These are phyloP conservation scores for Rhizopogon vesiculosus DNA, from an alignment of 768 basidiomycete genomes.

Conservation along the genomic window DNA sequence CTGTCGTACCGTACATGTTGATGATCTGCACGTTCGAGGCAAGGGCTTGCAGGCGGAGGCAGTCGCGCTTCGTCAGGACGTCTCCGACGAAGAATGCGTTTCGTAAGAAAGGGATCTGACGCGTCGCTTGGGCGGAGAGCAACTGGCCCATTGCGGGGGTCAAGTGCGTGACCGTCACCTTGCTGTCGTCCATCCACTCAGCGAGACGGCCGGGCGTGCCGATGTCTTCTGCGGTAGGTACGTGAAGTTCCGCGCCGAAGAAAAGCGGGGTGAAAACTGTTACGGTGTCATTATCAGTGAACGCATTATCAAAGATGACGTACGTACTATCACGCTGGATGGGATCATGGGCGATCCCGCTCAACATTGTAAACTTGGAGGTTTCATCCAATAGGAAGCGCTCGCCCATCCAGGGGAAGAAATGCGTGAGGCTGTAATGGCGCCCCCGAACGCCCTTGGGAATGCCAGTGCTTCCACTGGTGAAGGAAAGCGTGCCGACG, in stretches of 20 bases:
- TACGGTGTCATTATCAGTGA: constrained; percentile 3
- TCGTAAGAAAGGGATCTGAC: constrained; percentile 77
- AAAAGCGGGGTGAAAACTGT: constrained; percentile 98
- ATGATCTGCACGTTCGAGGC: constrained; percentile 91
- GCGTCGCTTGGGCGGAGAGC: constrained; percentile 80
- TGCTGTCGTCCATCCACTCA: constrained; percentile 94
- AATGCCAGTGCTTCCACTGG: constrained; percentile 98
- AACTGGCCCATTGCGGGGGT: constrained; percentile 99
- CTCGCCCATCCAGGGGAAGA: constrained; percentile 99
- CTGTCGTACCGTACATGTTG: constrained; percentile 99
- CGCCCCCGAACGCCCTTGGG: constrained; percentile 97
- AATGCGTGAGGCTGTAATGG: constrained; percentile 95
- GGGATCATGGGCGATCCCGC: constrained; percentile 98
- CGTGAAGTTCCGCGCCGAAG: constrained; percentile 92
- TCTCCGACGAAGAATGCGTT: constrained; percentile 99
- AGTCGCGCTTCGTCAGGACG: constrained; percentile 96
- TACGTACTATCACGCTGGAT: constrained; percentile 96
- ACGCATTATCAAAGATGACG: neutral
- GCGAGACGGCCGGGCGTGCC: constrained; percentile 94
- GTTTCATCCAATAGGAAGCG: constrained; percentile 68
- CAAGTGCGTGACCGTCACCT: constrained; percentile 93
- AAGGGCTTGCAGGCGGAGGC: constrained; percentile 87
- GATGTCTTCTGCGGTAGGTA: constrained; percentile 96
- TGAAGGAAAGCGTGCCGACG: constrained; percentile 92
- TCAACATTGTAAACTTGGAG: constrained; percentile 96